phyloP scores from a whole-genome alignment of 2,329 filamentous ascomycete species.

The Cladosporium velox region DNA sequence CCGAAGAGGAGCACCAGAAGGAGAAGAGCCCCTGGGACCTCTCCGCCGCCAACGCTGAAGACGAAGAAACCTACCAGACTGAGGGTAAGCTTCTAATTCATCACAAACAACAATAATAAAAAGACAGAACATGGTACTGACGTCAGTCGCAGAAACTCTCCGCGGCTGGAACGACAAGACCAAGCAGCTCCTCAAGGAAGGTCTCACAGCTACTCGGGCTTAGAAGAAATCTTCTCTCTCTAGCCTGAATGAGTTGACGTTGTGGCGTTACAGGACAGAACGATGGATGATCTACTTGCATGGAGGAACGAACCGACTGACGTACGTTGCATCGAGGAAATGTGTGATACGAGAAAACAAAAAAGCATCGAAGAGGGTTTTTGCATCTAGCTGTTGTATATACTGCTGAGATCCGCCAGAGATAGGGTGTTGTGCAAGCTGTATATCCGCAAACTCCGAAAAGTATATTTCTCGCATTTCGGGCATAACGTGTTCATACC shows the following conservation, averaged over 20 bases:
- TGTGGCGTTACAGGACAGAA: slow-evolving; percentile 10
- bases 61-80: slow-evolving; percentile 5
- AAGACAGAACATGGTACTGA: too few species aligned
- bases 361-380: background rate
- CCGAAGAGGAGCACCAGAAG: slow-evolving; percentile 3
- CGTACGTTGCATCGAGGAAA: background rate
- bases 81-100: slow-evolving; percentile 1
- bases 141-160: background rate
- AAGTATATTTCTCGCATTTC: background rate
- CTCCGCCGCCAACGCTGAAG: background rate
- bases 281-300: background rate
- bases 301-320: background rate
- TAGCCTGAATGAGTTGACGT: background rate
- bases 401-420: background rate
- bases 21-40: slow-evolving; percentile 7
- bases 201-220: slow-evolving; percentile 2
- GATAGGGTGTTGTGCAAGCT: background rate
- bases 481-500: background rate
- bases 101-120: too few species aligned
- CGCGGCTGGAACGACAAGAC: slow-evolving; percentile 10
- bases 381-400: slow-evolving; percentile 8
- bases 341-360: background rate
- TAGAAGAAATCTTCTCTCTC: background rate
- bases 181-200: slow-evolving; percentile 14
- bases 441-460: slow-evolving; percentile 10